A percentile compares a stretch with the other conserved stretches of the same genome.
Conservation (phyloP, 1,284 basidiomycete genomes). For the Cryptococcus amylolentus region DNA sequence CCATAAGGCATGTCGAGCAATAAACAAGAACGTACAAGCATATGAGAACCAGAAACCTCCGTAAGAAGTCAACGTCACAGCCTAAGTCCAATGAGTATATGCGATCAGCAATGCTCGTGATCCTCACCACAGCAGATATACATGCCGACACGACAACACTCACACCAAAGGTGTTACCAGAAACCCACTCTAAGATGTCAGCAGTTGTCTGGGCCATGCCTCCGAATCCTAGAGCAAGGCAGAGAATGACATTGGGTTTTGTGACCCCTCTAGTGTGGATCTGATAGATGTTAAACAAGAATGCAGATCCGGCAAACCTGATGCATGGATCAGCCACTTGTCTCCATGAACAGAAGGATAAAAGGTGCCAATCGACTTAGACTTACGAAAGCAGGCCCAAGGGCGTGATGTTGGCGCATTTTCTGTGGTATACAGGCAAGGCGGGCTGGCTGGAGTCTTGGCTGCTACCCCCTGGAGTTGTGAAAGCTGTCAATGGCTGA, state of each 20-base stretch:
- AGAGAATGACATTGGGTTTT: background rate
- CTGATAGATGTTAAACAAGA: background rate
- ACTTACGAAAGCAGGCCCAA: background rate
- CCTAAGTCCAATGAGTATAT: constrained; percentile 6
- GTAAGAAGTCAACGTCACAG: constrained; percentile 72
- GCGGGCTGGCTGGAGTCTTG: constrained; percentile 44
- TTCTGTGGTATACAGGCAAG: too few relatives aligned
- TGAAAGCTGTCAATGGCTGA: constrained; percentile 28
- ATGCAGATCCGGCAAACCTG: background rate
- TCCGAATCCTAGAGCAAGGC: background rate
- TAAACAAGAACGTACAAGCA: constrained; percentile 13
- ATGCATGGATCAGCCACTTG: background rate
- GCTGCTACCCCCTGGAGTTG: constrained; percentile 51
- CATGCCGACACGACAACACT: background rate
- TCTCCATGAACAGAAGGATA: too few relatives aligned
- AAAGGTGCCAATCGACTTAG: background rate
- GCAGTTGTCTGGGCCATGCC: background rate
- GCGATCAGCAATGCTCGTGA: constrained; percentile 14
- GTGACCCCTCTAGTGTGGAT: background rate
- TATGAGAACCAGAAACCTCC: constrained; percentile 82
- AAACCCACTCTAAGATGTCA: background rate
- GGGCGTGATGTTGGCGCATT: background rate
- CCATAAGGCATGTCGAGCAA: too few relatives aligned
- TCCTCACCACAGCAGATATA: too few relatives aligned
- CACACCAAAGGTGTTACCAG: background rate